Evolutionary conservation across 2,329 filamentous ascomycete genomes (phyloP).

Genomic region (Exophiala aquamarina): DNA sequence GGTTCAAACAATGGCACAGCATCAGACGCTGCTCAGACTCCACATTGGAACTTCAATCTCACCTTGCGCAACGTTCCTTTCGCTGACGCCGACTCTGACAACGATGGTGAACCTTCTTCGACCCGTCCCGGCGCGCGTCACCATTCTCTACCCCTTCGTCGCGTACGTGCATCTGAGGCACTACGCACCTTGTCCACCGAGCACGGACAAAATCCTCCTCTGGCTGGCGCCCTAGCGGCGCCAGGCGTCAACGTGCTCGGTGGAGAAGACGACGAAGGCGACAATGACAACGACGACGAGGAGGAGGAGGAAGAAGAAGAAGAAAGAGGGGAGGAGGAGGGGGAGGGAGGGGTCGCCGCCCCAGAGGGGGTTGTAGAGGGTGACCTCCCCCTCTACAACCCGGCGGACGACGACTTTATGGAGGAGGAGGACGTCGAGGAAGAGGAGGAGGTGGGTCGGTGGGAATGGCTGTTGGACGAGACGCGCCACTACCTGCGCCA

Average conservation of each 20-base stretch:
- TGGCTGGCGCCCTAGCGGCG: not conserved
- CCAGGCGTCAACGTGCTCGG: not conserved
- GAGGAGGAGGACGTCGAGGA: not conserved
- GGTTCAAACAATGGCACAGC: too few species aligned
- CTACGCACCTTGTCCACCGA: too few species aligned
- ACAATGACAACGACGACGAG: not conserved
- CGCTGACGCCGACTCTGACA: too few species aligned
- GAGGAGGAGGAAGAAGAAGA: slow-evolving; percentile 3
- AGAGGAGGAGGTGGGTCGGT: not conserved
- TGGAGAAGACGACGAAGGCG: slow-evolving; percentile 3
- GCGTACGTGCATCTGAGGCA: too few species aligned
- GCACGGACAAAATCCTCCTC: not conserved
- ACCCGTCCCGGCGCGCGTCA: too few species aligned
- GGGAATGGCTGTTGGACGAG: not conserved
- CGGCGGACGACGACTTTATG: not conserved
- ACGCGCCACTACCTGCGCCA: slow-evolving; percentile 7
- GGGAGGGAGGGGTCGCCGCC: not conserved
- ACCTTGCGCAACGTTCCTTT: too few species aligned
- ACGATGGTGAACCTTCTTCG: too few species aligned
- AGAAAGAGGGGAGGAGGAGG: not conserved
- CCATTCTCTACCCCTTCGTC: too few species aligned
- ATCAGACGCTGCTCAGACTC: too few species aligned
- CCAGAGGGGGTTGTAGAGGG: slow-evolving; percentile 7
- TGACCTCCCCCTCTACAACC: slow-evolving; percentile 3
- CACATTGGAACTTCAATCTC: too few species aligned